Percentiles rank a stretch among this genome's conserved stretches.
Conservation (phyloP, 345 rosid species). For the Angophora floribunda region DNA sequence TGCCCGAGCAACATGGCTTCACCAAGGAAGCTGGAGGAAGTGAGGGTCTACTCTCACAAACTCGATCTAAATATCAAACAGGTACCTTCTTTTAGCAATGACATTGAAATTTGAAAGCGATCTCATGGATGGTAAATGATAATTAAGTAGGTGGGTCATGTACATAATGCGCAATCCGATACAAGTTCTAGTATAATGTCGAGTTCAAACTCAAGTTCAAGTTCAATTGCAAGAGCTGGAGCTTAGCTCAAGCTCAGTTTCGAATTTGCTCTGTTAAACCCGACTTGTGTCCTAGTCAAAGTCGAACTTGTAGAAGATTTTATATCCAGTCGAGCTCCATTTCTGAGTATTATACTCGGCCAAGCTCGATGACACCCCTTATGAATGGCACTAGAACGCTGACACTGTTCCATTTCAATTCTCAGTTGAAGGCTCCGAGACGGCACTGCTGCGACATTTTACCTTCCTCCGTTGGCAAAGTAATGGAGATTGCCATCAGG, state of each 20-base stretch:
- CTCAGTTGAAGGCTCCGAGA: slow-evolving; percentile 67
- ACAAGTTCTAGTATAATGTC: neutral
- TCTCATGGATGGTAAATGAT: neutral
- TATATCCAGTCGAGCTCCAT: neutral
- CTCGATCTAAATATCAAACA: slow-evolving; percentile 36
- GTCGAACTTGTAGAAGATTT: neutral
- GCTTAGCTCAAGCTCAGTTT: neutral
- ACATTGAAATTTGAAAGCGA: neutral
- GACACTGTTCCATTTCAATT: neutral
- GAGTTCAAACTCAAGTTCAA: neutral
- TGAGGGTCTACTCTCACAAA: slow-evolving; percentile 52
- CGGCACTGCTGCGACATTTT: slow-evolving; percentile 83
- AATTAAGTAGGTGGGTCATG: neutral
- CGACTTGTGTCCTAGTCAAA: neutral
- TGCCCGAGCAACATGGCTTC: slow-evolving; percentile 39
- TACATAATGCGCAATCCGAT: neutral
- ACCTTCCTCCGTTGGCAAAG: slow-evolving; percentile 32
- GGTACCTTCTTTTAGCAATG: neutral
- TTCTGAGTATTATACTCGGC: neutral
- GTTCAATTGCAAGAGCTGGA: neutral
- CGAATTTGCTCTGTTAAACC: neutral
- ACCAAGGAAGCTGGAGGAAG: slow-evolving; percentile 49
- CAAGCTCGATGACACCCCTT: neutral
- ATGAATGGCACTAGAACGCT: neutral
- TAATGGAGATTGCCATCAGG: slow-evolving; percentile 58